phyloP scores from a whole-genome alignment of 208 protist genomes.

The Novymonas esmeraldas region DNA sequence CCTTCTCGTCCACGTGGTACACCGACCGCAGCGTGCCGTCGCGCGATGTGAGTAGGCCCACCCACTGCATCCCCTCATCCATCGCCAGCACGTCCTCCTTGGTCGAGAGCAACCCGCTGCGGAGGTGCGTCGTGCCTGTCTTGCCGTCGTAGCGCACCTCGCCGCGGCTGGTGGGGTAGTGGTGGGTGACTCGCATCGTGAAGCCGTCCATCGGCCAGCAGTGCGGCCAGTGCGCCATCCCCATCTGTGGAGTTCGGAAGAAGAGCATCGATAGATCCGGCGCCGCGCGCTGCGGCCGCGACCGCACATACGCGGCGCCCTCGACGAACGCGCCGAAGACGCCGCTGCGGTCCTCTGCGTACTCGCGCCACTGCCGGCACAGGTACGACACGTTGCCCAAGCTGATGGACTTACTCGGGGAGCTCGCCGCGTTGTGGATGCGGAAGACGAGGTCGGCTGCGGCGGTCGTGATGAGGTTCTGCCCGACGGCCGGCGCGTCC shows the following conservation, averaged over 20 bases:
- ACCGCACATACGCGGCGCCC: constrained; percentile 64
- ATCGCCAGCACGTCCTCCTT: constrained; percentile 65
- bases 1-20: constrained; percentile 42
- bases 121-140: constrained; percentile 24
- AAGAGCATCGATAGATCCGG: constrained; percentile 65
- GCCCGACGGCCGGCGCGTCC: constrained; percentile 48
- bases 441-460: constrained; percentile 59
- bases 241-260: constrained; percentile 65
- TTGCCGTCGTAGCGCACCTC: constrained; percentile 31
- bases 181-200: constrained; percentile 67
- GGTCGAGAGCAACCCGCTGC: constrained; percentile 49
- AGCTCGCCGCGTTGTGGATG: constrained; percentile 19
- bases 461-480: constrained; percentile 65
- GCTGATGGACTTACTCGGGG: constrained; percentile 73
- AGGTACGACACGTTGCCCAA: constrained; percentile 60
- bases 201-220: constrained; percentile 53
- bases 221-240: constrained; percentile 27
- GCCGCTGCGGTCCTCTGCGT: constrained; percentile 61
- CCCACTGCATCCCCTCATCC: constrained; percentile 80
- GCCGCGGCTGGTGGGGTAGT: constrained; percentile 69
- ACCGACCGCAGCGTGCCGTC: constrained; percentile 40
- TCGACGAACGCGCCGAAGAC: constrained; percentile 66
- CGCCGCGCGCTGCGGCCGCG: constrained; percentile 19
- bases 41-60: constrained; percentile 53
- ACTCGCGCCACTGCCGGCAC: constrained; percentile 69